Percentiles rank a stretch among this genome's conserved stretches.
phyloP scores from a whole-genome alignment of 352 stramenopile genomes.

The Thraustochytrium striatum region DNA sequence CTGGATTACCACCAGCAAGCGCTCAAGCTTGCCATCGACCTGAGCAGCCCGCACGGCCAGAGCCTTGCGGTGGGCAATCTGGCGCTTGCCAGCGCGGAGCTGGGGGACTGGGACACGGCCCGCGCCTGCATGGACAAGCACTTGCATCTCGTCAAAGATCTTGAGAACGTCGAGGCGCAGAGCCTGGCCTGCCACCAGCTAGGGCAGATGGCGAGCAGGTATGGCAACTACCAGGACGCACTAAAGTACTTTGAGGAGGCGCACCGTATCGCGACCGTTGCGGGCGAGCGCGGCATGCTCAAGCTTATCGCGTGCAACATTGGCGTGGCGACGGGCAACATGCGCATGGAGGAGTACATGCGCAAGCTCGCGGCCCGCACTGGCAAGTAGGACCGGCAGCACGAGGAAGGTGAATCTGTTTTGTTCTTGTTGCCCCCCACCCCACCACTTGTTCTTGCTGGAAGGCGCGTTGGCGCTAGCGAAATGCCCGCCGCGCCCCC shows the following conservation, averaged over 20 bases:
- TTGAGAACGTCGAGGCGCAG: conserved; percentile 21
- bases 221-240: conserved; percentile 9
- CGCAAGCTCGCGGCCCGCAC: background rate
- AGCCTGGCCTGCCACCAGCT: conserved; percentile 26
- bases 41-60: conserved; percentile 33
- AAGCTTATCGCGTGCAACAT: conserved; percentile 45
- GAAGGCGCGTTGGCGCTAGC: too few species aligned
- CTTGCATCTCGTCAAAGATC: conserved; percentile 4
- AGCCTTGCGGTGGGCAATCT: conserved; percentile 45
- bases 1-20: conserved; percentile 22
- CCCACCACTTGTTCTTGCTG: too few species aligned
- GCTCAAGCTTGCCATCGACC: conserved; percentile 9
- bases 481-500: too few species aligned
- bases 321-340: conserved; percentile 11
- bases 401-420: too few species aligned
- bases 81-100: conserved; percentile 23
- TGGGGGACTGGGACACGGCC: conserved; percentile 33
- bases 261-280: background rate
- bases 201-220: conserved; percentile 15
- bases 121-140: conserved; percentile 44
- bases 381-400: too few species aligned
- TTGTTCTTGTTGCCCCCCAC: too few species aligned
- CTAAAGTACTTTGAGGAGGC: conserved; percentile 37
- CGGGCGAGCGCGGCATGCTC: conserved; percentile 33
- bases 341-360: conserved; percentile 37